phyloP scores from a whole-genome alignment of 1,284 basidiomycete genomes.

The Trametes hirsuta region DNA sequence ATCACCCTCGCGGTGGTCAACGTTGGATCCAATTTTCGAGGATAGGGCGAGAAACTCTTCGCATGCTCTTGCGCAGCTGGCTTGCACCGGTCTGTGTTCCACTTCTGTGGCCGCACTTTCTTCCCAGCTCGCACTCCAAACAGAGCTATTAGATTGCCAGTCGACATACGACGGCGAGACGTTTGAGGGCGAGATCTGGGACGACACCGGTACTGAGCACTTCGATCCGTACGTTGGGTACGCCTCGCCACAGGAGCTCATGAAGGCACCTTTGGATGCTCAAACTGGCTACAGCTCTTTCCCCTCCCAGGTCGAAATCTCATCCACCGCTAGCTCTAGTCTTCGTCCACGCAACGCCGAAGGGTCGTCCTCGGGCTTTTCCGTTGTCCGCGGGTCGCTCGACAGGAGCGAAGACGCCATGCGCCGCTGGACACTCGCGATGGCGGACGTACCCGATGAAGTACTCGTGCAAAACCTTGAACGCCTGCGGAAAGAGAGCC shows the following conservation, averaged over 20 bases:
- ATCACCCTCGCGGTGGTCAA: slow-evolving; percentile 12
- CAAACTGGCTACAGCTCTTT: background rate
- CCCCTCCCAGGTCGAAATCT: background rate
- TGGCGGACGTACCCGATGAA: slow-evolving; percentile 42
- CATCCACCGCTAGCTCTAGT: slow-evolving; percentile 6
- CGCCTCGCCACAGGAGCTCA: slow-evolving; percentile 6
- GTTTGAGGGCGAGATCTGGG: slow-evolving; percentile 1
- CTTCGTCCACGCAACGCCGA: slow-evolving; percentile 1
- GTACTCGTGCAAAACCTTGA: slow-evolving; percentile 42
- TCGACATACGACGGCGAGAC: background rate
- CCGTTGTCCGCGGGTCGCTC: slow-evolving; percentile 22
- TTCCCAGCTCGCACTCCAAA: slow-evolving; percentile 27
- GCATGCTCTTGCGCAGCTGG: slow-evolving; percentile 32
- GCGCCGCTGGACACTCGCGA: slow-evolving; percentile 42
- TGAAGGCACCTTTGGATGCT: background rate
- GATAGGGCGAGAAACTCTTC: slow-evolving; percentile 24
- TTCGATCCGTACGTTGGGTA: slow-evolving; percentile 31
- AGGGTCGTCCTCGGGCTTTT: slow-evolving; percentile 15
- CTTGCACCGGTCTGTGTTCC: slow-evolving; percentile 34
- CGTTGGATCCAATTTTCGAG: slow-evolving; percentile 22
- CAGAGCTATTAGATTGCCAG: slow-evolving; percentile 22
- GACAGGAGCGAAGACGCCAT: slow-evolving; percentile 27
- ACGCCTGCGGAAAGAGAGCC: slow-evolving; percentile 36
- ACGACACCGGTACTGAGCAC: slow-evolving; percentile 10
- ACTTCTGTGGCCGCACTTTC: slow-evolving; percentile 33